Evolutionary conservation across 164 flowering plant species (phyloP), one percentile per base, ranked within the genome.

Genomic region (Euptelea pleiosperma): DNA sequence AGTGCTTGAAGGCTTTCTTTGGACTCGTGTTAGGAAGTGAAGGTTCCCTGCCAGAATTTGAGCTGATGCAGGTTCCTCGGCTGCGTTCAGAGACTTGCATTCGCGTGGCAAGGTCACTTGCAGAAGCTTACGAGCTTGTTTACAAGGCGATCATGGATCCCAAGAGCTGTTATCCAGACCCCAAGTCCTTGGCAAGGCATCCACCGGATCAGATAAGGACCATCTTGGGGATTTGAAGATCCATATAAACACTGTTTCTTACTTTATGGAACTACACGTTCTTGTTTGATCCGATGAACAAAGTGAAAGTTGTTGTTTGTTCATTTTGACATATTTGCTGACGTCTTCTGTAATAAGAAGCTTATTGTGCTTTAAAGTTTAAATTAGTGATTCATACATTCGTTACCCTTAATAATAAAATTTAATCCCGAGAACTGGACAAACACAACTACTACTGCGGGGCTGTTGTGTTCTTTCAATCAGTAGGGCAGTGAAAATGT

Each of bases 171-270:
- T 88, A 86, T 53, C 80, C 92, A 12, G 95, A 91, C 15, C 96
- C 99, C 21, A 88, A 74, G 76, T 79, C 95, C n/a, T 62, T 93
- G 61, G 96, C 87, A 19, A 80, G 99, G 73, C 96, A 93, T 74
- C 94, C 95, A 28, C 99, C 99, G 2, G 82, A 84, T 64, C 97
- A 86, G 70, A 87, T 91, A 64, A 75, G 87, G 55, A 91, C 97
- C 66, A 94, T 94, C 63, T 76, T 91, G 63, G 99, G 97, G 42
- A 81, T 94, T 58, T 89, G 65, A 85, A 51, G 28, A 30, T 31
- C 21, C 26, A 51, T 40, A 29, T 9, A n/a, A n/a, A 46, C 28
- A 46, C n/a, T 33, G 35, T 8, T 33, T 33, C 4, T 4, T 4
- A 33, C 4, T 33, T 4, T 4, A 33, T 4, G 35, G n/a, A n/a